phyloP scores from a whole-genome alignment of 129 eudicot species.

The Chrysanthemum seticuspe region DNA sequence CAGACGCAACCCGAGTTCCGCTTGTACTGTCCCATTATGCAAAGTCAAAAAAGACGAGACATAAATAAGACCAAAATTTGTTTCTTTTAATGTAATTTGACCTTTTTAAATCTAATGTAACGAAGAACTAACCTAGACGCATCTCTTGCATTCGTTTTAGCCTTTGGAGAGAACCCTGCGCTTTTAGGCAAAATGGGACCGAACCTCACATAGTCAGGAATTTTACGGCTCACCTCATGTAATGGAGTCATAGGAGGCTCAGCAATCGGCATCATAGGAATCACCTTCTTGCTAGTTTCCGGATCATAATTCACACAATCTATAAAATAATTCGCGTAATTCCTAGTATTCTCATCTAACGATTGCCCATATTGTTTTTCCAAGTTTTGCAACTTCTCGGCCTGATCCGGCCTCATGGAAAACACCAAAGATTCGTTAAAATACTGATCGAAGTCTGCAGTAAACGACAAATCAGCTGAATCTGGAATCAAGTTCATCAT shows the following conservation, averaged over 20 bases:
- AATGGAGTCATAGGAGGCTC: constrained; percentile 86
- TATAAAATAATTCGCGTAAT: constrained; percentile 67
- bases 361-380: constrained; percentile 72
- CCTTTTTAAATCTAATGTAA: background rate
- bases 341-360: constrained; percentile 69
- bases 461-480: constrained; percentile 61
- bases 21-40: constrained; percentile 41
- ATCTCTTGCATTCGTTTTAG: constrained; percentile 41
- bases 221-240: constrained; percentile 66
- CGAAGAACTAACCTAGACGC: constrained; percentile 53
- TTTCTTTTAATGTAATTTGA: background rate
- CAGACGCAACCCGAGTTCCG: constrained; percentile 32
- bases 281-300: constrained; percentile 42
- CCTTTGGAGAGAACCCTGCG: constrained; percentile 74
- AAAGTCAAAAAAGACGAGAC: no score
- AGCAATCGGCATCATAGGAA: constrained; percentile 79
- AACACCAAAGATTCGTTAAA: constrained; percentile 68
- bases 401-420: constrained; percentile 84
- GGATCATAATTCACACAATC: constrained; percentile 61
- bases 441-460: constrained; percentile 69
- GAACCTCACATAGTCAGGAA: constrained; percentile 74
- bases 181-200: constrained; percentile 82
- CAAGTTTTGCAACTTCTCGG: constrained; percentile 62
- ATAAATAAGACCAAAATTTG: background rate
- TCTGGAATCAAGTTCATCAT: constrained; percentile 85